These are phyloP conservation scores for Salvia sclarea DNA, from an alignment of 305 asterid species.

Conservation along the genomic window DNA sequence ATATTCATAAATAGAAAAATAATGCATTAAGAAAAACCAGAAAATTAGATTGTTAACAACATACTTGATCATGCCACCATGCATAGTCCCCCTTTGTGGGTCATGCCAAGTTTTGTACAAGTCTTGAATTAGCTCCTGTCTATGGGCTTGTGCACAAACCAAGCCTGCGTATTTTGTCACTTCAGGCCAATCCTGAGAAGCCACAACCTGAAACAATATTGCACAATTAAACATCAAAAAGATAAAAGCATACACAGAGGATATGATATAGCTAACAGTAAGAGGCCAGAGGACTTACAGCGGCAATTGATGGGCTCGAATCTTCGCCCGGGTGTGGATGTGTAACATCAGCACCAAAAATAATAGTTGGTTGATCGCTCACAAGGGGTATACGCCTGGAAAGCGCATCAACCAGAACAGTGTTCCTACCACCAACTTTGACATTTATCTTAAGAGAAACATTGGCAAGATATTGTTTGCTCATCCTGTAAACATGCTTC, in stretches of 20 bases:
- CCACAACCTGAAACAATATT: conserved; percentile 73
- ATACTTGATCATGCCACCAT: conserved; percentile 99
- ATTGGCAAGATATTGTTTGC: conserved; percentile 92
- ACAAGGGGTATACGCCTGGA: conserved; percentile 90
- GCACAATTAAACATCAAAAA: background rate
- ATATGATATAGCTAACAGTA: background rate
- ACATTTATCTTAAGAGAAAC: conserved; percentile 89
- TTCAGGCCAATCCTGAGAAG: conserved; percentile 99
- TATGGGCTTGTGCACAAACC: conserved; percentile 93
- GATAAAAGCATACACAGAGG: background rate
- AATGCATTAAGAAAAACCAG: background rate
- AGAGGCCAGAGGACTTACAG: conserved; percentile 45
- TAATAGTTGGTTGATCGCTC: conserved; percentile 91
- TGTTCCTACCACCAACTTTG: conserved; percentile 95
- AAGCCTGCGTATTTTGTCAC: conserved; percentile 90
- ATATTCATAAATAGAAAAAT: background rate
- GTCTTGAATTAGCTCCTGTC: conserved; percentile 95
- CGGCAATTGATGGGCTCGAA: conserved; percentile 97
- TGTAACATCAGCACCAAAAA: conserved; percentile 98
- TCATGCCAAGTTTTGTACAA: conserved; percentile 86
- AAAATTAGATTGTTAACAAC: background rate
- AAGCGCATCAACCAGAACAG: conserved; percentile 83
- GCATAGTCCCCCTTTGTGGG: conserved; percentile 74
- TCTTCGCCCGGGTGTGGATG: conserved; percentile 99
- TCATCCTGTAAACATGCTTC: conserved; percentile 78